Conservation (phyloP, 805 yeast species). For the Hanseniaspora taiwanica region DNA sequence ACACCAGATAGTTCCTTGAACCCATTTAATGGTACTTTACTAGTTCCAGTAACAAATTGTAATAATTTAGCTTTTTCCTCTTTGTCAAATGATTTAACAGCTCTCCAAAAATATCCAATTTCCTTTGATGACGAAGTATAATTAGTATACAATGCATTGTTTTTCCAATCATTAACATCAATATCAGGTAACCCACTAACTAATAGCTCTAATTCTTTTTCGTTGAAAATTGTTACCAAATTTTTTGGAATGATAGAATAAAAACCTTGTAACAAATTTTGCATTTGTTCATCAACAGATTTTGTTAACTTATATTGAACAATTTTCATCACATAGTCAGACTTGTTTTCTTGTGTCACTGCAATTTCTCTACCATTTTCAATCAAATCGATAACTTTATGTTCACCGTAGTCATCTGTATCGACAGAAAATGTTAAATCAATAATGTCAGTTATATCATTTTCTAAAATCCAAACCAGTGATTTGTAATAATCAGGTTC, state of each 20-base stretch:
- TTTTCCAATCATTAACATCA: slow-evolving; percentile 92
- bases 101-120: slow-evolving; percentile 96
- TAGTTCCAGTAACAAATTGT: slow-evolving; percentile 95
- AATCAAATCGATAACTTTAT: slow-evolving; percentile 65
- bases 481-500: slow-evolving; percentile 90
- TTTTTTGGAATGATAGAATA: slow-evolving; percentile 81
- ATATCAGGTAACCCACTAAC: slow-evolving; percentile 94
- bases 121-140: slow-evolving; percentile 76
- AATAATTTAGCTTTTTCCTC: slow-evolving; percentile 90
- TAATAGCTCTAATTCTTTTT: slow-evolving; percentile 84
- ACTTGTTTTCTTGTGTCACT: slow-evolving; percentile 84
- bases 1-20: slow-evolving; percentile 83
- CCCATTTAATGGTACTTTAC: slow-evolving; percentile 91
- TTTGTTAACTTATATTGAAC: slow-evolving; percentile 78
- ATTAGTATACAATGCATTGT: slow-evolving; percentile 67
- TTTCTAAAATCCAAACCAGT: slow-evolving; percentile 88
- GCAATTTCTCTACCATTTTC: slow-evolving; percentile 72
- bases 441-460: slow-evolving; percentile 90
- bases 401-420: slow-evolving; percentile 87
- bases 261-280: slow-evolving; percentile 74
- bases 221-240: slow-evolving; percentile 77
- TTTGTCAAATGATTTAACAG: slow-evolving; percentile 82
- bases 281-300: slow-evolving; percentile 80
- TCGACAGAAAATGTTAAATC: slow-evolving; percentile 92
- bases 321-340: slow-evolving; percentile 72